phyloP scores from a whole-genome alignment of 352 stramenopile genomes.

The Globisporangium barbulae region DNA sequence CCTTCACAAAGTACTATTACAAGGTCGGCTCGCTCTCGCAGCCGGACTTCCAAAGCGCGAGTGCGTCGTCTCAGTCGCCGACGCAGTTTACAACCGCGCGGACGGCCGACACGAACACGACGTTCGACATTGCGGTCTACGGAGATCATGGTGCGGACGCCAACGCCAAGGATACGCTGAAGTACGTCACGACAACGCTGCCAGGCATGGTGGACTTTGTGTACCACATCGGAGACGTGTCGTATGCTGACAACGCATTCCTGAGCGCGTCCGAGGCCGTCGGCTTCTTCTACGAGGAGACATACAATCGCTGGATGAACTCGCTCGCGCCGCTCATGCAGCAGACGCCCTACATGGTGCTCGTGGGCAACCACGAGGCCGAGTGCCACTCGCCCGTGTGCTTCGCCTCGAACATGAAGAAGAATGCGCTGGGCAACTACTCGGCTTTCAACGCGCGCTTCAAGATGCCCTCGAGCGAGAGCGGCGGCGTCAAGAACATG shows the following conservation, averaged over 20 bases:
- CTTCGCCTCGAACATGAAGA: conserved; percentile 36
- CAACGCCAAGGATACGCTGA: conserved; percentile 35
- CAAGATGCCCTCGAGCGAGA: conserved; percentile 80
- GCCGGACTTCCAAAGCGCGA: conserved; percentile 24
- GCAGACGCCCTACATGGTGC: conserved; percentile 77
- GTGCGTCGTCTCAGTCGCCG: conserved; percentile 7
- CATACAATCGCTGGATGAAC: conserved; percentile 86
- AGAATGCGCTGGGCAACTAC: conserved; percentile 70
- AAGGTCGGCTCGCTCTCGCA: conserved; percentile 30
- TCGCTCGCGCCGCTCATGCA: conserved; percentile 44
- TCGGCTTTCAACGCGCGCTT: conserved; percentile 82
- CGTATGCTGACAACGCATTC: conserved; percentile 39
- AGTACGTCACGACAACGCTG: conserved; percentile 28
- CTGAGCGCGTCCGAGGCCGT: conserved; percentile 20
- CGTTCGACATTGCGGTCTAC: conserved; percentile 53
- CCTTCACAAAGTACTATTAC: conserved; percentile 46
- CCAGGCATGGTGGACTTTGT: conserved; percentile 44
- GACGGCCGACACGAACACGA: conserved; percentile 18
- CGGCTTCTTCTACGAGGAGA: conserved; percentile 84
- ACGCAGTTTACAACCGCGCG: conserved; percentile 33
- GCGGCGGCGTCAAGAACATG: conserved; percentile 64
- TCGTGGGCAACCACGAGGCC: conserved; percentile 85
- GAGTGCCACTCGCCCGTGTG: conserved; percentile 80
- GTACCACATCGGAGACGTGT: conserved; percentile 73
- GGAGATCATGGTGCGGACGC: conserved; percentile 47